Base-by-base conservation (phyloP, 73 alveolate genomes). In the Paramecium biaurelia region DNA sequence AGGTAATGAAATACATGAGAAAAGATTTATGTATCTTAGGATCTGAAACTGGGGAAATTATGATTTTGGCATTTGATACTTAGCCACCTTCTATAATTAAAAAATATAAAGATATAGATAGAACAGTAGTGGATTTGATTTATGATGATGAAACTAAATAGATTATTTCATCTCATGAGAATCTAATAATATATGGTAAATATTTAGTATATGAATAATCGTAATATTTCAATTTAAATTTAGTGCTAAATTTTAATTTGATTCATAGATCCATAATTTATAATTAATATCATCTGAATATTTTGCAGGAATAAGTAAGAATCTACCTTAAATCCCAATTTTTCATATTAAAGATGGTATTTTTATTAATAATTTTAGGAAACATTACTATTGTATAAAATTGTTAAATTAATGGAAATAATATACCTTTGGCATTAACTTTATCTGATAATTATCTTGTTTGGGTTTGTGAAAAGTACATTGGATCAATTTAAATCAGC, bases 1-100 rank as follows among this genome's bases (percentile, higher is more conserved):
- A 74, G 87, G 87, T 74, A 38, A 74, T 74, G 87, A 74, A 74
- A 74, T 20, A 74, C 35, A 74, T 74, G 87, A 28, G 87, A 74
- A 74, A 74, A 7, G 87, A 74, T n/a, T n/a, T 74, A 41, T 34
- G 57, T 15, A n/a, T 74, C n/a, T 32, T 74, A 6, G 87, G 87
- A 1, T 1, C 87, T 0, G 10, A 34, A 34, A 74, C 14, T 2
- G 87, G 87, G 5, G 87, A 74, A 37, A 23, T 74, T 24, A 28
- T 74, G 37, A 41, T 74, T 4, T 12, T 74, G 15, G 87, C 87
- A 74, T 74, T 74, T 74, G 87, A 74, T 74, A 37, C 57, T 9
- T 74, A 34, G 26, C 57, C 87, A 34, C 87, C 87, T 21, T 21
- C 37, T 37, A 59, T 74, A 30, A 41, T 74, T 34, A 37, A 74